Percentiles rank a stretch among this genome's conserved stretches.
These are phyloP conservation scores for Melanogaster broomeanus DNA, from an alignment of 768 basidiomycete genomes.

Conservation along the genomic window DNA sequence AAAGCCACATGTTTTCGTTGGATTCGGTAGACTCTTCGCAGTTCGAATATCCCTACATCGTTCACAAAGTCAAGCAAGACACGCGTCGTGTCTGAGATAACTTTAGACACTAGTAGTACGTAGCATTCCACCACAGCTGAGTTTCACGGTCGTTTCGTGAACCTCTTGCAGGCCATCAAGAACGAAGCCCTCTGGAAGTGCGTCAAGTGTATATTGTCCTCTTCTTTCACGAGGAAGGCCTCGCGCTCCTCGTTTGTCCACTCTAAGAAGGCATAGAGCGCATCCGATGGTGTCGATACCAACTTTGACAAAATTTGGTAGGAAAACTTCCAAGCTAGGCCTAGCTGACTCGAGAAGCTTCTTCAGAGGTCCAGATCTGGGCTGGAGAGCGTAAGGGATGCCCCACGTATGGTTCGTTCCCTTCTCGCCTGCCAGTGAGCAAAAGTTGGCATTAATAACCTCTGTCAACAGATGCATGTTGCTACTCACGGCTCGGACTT, in stretches of 20 bases:
- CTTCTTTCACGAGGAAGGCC: neutral
- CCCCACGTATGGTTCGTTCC: no score
- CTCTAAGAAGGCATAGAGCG: neutral
- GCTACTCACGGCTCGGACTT: no score
- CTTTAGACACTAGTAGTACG: no score
- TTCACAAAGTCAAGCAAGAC: constrained; percentile 50
- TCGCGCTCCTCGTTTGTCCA: neutral
- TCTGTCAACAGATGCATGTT: no score
- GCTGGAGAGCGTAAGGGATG: no score
- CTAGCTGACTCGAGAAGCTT: neutral
- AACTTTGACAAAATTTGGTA: neutral
- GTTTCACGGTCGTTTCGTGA: no score
- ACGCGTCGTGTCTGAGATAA: constrained; percentile 99
- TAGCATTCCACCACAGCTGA: no score
- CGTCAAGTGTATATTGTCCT: neutral
- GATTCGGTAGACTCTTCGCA: constrained; percentile 71
- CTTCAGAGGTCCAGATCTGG: no score
- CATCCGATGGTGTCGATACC: neutral
- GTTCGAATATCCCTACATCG: neutral
- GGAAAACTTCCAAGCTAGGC: neutral
- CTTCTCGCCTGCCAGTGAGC: no score
- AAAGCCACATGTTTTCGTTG: constrained; percentile 99
- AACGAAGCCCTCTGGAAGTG: neutral
- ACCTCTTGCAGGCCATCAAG: neutral
- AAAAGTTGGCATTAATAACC: no score